Percentiles rank a stretch among this genome's conserved stretches.
phyloP scores from a whole-genome alignment of 2,329 filamentous ascomycete species.

The Stemphylium vesicarium region DNA sequence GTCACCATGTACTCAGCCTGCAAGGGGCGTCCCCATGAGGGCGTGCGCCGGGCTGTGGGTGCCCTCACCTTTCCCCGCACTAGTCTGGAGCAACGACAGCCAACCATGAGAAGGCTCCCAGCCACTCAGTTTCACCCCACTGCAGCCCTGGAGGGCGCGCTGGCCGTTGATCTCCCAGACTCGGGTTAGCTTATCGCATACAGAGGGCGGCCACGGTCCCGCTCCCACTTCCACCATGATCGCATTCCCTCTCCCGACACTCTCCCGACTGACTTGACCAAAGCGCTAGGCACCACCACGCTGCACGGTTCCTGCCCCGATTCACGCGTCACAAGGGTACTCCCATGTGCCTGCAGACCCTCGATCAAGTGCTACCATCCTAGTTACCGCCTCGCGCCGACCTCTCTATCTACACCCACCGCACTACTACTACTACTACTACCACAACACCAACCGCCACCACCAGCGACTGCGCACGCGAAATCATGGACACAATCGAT shows the following conservation, averaged over 20 bases:
- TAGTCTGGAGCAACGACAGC: slow-evolving; percentile 17
- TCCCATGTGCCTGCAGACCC: slow-evolving; percentile 40
- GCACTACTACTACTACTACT: slow-evolving; percentile 12
- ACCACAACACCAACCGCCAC: slow-evolving; percentile 2
- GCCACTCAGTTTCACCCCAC: slow-evolving; percentile 42
- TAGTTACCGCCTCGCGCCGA: slow-evolving; percentile 24
- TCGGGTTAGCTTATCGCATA: slow-evolving; percentile 21
- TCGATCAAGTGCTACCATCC: slow-evolving; percentile 32
- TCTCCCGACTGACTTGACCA: not conserved
- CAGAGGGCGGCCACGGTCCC: slow-evolving; percentile 8
- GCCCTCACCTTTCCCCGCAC: slow-evolving; percentile 22
- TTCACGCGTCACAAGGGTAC: slow-evolving; percentile 43
- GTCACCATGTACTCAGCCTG: not conserved
- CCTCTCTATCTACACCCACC: slow-evolving; percentile 25
- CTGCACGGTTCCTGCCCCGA: slow-evolving; percentile 22
- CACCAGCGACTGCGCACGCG: slow-evolving; percentile 10
- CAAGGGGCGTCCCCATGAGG: not conserved
- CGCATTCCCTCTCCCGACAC: slow-evolving; percentile 5
- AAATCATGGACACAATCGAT: slow-evolving; percentile 41
- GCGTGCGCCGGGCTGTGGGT: not conserved
- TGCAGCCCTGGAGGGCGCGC: slow-evolving; percentile 32
- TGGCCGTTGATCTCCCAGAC: slow-evolving; percentile 23
- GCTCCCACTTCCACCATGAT: slow-evolving; percentile 9
- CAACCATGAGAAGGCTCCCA: slow-evolving; percentile 34
- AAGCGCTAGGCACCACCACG: slow-evolving; percentile 35